Evolutionary conservation across 2,329 filamentous ascomycete species (phyloP), one percentile per base, ranked within the genome.

Genomic region (Tolypocladium sp.): DNA sequence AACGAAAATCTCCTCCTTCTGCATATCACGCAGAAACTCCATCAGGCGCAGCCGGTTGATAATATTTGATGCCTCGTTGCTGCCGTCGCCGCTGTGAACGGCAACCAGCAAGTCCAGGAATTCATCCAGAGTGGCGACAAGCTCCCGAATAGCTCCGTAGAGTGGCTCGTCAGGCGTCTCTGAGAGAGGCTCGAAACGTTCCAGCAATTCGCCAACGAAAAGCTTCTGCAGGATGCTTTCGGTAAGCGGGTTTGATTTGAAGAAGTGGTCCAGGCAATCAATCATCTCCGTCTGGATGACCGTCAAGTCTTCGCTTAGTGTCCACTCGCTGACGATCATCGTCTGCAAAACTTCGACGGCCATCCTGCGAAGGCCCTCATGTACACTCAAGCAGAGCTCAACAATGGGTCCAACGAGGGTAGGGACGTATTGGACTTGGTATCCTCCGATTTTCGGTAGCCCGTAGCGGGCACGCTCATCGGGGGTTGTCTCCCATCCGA

Each of bases 311-410:
- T 96, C 90, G 70, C 92, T 97, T 63, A 99, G 75, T 20, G 92
- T 92, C 94, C 94, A 99, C 74, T 99, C 94, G 74, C 92, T 96
- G 65, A 97, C 87, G 67, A 99, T 96, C 94, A 99, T 99, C 3
- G 92, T 96, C 71, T 96, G 92, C 62, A 99, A 75, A 25, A 99
- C 90, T 71, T 96, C 90, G 37, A 97, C 92, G 0, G 93, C 94
- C 73, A 96, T 94, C 63, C 85, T 86, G 61, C 94, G 85, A 59
- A 99, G 78, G 4, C 92, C 92, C 71, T 96, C 91, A 65, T 99
- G 94, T 4, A 97, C 92, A 69, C 93, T 97, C 59, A 99, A 80
- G 70, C 94, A 99, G 12, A 99, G 82, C 73, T 95, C 91, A 30
- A 97, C 90, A 56, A 97, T 94, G 0, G 92, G 92, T 1, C 89